Base-by-base conservation (phyloP, 306 rosid genomes). In the Vigna nakashimae region DNA sequence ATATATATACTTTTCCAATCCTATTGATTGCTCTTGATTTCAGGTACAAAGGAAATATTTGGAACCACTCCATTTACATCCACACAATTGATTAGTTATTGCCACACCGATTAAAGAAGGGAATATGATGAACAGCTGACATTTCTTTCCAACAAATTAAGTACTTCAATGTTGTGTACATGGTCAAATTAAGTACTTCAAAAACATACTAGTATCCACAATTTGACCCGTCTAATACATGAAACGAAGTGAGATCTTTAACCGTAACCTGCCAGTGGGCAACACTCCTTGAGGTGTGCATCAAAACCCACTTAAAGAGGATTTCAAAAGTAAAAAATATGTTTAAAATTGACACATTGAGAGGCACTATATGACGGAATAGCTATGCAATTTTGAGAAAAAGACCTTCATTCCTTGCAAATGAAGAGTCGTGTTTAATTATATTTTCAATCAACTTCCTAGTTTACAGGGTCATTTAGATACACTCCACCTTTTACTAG, bases 381-480 rank as follows among this genome's bases (percentile, higher is more conserved):
- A 11, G 18, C 59, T 13, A 20, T 28, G 64, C 72, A 69, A 79
- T 28, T 62, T 6, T 20, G 69, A 56, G 74, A 64, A 74, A 69
- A 60, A 12, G 71, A 50, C 70, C 84, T 79, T 80, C 89, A 82
- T 84, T 83, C 55, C 75, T 82, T 83, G 79, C 51, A 82, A 81
- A 80, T 75, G 81, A 76, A 79, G 83, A 65, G 69, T 66, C 64
- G 36, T 28, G 67, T 63, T 76, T 56, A n/a, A 87, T 75, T 16
- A 81, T 63, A 78, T 42, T 77, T 82, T 45, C 77, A 76, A 77
- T 82, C 28, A 74, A 79, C 81, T 83, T 74, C 83, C 89, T 81
- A 75, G 82, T 78, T 88, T 82, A 85, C 85, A 79, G 58, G 82
- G 83, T 68, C 80, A 74, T 32, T 79, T 83, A 74, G 79, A 85